Conservation (phyloP, 352 stramenopile genomes). For the Globisporangium lucens region DNA sequence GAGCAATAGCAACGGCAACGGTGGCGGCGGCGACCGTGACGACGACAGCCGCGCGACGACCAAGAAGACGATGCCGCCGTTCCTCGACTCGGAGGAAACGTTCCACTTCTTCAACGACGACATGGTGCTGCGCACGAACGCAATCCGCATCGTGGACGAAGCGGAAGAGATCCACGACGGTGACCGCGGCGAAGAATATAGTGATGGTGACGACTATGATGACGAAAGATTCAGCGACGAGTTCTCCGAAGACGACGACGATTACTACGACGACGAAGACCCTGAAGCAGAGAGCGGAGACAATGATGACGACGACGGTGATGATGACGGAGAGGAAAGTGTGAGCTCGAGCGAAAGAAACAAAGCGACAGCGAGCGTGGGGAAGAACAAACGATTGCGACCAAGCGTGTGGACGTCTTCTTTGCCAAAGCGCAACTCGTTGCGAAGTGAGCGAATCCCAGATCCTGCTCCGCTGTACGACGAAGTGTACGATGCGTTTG, state of each 20-base stretch:
- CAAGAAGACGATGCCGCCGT: slow-evolving; percentile 16
- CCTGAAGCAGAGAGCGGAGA: slow-evolving; percentile 24
- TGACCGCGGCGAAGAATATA: slow-evolving; percentile 18
- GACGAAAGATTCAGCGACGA: slow-evolving; percentile 26
- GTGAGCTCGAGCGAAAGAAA: slow-evolving; percentile 5
- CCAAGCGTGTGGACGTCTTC: slow-evolving; percentile 5
- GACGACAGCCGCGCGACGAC: slow-evolving; percentile 10
- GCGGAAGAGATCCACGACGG: neutral
- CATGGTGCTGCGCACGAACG: slow-evolving; percentile 61
- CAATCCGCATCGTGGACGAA: slow-evolving; percentile 36
- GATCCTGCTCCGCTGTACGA: slow-evolving; percentile 32
- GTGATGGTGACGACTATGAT: slow-evolving; percentile 24
- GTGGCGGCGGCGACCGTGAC: slow-evolving; percentile 10
- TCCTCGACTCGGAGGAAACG: slow-evolving; percentile 57
- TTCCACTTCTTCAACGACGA: slow-evolving; percentile 68
- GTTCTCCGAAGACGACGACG: slow-evolving; percentile 30
- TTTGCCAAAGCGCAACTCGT: slow-evolving; percentile 16
- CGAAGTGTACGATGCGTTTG: slow-evolving; percentile 52
- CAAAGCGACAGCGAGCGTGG: slow-evolving; percentile 8
- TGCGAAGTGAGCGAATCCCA: slow-evolving; percentile 19
- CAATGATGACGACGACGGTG: slow-evolving; percentile 18
- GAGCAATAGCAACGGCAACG: neutral
- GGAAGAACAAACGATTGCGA: slow-evolving; percentile 1
- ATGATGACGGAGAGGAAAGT: slow-evolving; percentile 14
- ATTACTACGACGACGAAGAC: slow-evolving; percentile 24